Evolutionary conservation across 331 rosid genomes (phyloP).

Genomic region (Arachis monticola): DNA sequence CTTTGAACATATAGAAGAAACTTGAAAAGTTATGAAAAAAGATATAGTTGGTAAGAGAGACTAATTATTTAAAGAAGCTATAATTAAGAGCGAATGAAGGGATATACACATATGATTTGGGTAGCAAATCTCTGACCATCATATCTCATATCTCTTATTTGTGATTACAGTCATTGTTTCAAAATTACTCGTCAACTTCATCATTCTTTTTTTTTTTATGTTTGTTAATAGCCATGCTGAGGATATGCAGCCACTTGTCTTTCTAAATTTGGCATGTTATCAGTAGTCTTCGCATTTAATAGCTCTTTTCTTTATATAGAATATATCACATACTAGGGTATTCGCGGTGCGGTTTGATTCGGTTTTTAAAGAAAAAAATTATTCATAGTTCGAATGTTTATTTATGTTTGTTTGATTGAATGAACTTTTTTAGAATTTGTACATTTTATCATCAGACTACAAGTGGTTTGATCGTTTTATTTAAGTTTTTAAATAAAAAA

Average conservation of each 20-base stretch:
- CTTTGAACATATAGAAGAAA: constrained; percentile 36
- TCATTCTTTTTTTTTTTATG: constrained; percentile 35
- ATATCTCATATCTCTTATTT: constrained; percentile 41
- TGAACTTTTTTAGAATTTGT: too few relatives aligned
- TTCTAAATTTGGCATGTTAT: constrained; percentile 38
- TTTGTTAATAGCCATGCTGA: constrained; percentile 27
- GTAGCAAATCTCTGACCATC: constrained; percentile 58
- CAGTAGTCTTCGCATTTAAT: constrained; percentile 10
- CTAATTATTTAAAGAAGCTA: constrained; percentile 36
- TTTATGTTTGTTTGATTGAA: too few relatives aligned
- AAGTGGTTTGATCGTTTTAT: too few relatives aligned
- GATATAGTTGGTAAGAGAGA: constrained; percentile 50
- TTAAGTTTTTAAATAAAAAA: too few relatives aligned
- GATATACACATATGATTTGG: constrained; percentile 55
- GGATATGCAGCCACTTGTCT: constrained; percentile 45
- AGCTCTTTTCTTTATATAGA: not conserved
- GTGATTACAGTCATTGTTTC: constrained; percentile 34
- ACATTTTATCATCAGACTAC: too few relatives aligned
- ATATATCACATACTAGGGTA: too few relatives aligned
- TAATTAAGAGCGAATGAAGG: constrained; percentile 50
- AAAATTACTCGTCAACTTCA: constrained; percentile 43
- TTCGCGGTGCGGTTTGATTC: too few relatives aligned
- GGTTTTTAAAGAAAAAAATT: too few relatives aligned
- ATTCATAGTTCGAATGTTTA: too few relatives aligned
- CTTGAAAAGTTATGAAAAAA: constrained; percentile 38